Base-by-base conservation (phyloP, 176 grass and related monocot species). In the Alloteropsis semialata region DNA sequence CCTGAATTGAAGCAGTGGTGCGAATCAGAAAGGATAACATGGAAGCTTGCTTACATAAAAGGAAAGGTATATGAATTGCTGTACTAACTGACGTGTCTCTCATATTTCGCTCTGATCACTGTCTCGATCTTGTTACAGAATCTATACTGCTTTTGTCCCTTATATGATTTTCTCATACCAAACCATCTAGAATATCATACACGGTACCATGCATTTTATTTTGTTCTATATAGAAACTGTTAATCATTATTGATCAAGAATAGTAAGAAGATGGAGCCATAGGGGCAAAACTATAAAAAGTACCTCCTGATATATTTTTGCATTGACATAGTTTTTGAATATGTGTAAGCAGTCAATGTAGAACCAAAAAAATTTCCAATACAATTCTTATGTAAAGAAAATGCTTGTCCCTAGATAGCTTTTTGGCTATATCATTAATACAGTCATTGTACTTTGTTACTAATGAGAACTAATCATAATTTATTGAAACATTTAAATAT, bases 31-130 rank as follows among this genome's bases (percentile, higher is more conserved):
- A 51, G 30, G 10, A 81, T 58, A 24, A 3, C 29, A 5, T 75
- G 19, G 81, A 83, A 49, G 41, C 58, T 78, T 2, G 76, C 58
- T 49, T 42, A 14, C 27, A 64, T 78, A 63, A 34, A 78, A 64
- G 56, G 28, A 44, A 56, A 58, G 50, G 79, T 81, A 58, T 43
- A 18, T 56, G 22, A 21, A 10, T n/a, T 45, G 12, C 41, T 13
- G 5, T 18, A 32, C 14, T 64, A 34, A 34, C 60, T 60, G 13
- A 61, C 30, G 5, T 60, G 12, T 12, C 24, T 60, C 3, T 61
- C 27, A 16, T 54, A 54, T 54, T 6, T 54, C 30, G 13, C 12
- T 30, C 27, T 16, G 63, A 38, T 18, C 63, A 38, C 34, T 66
- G 33, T 21, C 38, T 22, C 75, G 58, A 5, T 30, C 11, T 61